Percentiles rank a stretch among this genome's conserved stretches.
These are phyloP conservation scores for Danielia oregonensis DNA, from an alignment of 805 yeast genomes.

Conservation along the genomic window DNA sequence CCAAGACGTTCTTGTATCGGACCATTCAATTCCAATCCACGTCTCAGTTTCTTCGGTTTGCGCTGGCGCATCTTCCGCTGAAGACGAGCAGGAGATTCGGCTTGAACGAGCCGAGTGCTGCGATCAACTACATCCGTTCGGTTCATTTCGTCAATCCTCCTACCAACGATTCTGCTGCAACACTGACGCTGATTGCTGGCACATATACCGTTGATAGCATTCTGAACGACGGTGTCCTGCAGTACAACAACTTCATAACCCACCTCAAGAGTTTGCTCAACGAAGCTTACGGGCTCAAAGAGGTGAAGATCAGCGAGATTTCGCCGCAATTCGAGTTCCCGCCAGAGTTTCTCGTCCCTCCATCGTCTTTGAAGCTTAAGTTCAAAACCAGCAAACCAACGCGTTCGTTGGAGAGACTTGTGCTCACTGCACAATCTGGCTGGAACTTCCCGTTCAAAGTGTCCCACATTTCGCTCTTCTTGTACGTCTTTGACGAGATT, in stretches of 20 bases:
- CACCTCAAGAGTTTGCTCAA: constrained; percentile 33
- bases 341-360: constrained; percentile 12
- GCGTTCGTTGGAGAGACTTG: constrained; percentile 30
- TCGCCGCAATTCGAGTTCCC: constrained; percentile 47
- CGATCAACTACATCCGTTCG: constrained; percentile 27
- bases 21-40: constrained; percentile 22
- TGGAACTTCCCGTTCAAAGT: constrained; percentile 50
- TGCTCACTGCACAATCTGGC: constrained; percentile 41
- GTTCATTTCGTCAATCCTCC: constrained; percentile 35
- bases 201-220: constrained; percentile 28
- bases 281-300: constrained; percentile 44
- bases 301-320: constrained; percentile 40
- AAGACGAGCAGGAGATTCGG: constrained; percentile 18
- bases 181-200: constrained; percentile 33
- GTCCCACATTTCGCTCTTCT: constrained; percentile 43
- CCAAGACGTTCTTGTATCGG: constrained; percentile 36
- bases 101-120: constrained; percentile 24
- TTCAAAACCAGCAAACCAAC: constrained; percentile 14
- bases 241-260: constrained; percentile 23
- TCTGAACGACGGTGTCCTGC: constrained; percentile 12
- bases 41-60: constrained; percentile 32
- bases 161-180: constrained; percentile 16
- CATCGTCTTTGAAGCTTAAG: constrained; percentile 4
- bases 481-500: constrained; percentile 36
- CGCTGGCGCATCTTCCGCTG: constrained; percentile 29